Evolutionary conservation across 176 grass and related monocot genomes (phyloP), one percentile per base, ranked within the genome.

Genomic region (Aegilops umbellulata): DNA sequence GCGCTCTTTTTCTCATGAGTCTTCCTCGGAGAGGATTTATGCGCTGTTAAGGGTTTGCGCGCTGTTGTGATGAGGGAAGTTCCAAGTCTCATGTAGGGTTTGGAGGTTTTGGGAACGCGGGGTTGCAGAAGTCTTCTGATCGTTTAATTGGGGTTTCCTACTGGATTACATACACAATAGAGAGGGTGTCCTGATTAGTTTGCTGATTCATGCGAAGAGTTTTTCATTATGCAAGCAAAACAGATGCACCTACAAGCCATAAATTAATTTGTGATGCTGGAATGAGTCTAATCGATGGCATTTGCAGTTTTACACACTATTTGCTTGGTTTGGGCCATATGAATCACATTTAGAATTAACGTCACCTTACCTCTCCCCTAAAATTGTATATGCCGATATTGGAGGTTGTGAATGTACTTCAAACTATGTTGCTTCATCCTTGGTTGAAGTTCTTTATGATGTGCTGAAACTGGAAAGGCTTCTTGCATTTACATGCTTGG

Each of bases 281-380:
- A 39, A 34, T 9, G n/a, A 25, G 36, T 29, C 14, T 19, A 53
- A 53, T 2, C 77, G 26, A 26, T 70, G 42, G 10, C 47, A 71
- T 55, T 55, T n/a, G n/a, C n/a, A n/a, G n/a, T n/a, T n/a, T n/a
- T 82, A 81, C 67, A 65, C 15, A 69, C 20, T 69, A 51, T 70
- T 81, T 34, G 7, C 62, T 68, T 81, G 35, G 61, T 89, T 84
- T 63, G 0, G 69, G 15, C 69, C 10, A 19, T 86, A 77, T 17
- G 46, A 6, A 24, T 66, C 10, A 22, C 60, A 34, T 60, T 42
- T n/a, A n/a, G n/a, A n/a, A n/a, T n/a, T n/a, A n/a, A n/a, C n/a
- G n/a, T n/a, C 30, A 51, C 7, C 4, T 2, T 10, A 10, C 20
- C 69, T n/a, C 10, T 66, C 61, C 76, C 55, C 31, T n/a, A 55